Conservation (phyloP, 2,329 filamentous ascomycete genomes). For the Pestalotiopsis fici region DNA sequence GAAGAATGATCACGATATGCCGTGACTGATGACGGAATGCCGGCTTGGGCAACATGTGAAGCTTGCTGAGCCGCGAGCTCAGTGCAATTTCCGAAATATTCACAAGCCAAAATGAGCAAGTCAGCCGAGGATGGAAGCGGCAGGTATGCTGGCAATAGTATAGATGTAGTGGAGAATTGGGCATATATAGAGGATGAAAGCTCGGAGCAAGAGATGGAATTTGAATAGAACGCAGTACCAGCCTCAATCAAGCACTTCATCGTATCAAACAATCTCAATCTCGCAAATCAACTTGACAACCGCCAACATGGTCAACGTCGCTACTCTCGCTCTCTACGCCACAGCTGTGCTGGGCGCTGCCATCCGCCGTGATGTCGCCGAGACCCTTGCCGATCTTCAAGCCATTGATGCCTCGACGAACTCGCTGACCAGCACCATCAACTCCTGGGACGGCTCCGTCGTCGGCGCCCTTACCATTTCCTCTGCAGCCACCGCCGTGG, state of each 20-base stretch:
- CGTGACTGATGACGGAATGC: constrained; percentile 1
- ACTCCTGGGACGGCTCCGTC: constrained; percentile 2
- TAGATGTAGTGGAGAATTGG: not conserved
- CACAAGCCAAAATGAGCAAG: not conserved
- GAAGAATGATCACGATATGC: not conserved
- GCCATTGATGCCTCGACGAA: not conserved
- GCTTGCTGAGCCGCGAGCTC: not conserved
- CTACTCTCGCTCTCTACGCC: not conserved
- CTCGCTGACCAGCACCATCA: constrained; percentile 1
- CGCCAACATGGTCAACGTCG: constrained; percentile 7
- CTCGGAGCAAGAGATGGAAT: not conserved
- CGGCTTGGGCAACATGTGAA: not conserved
- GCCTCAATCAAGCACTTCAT: not conserved
- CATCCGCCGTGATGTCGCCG: constrained; percentile 2
- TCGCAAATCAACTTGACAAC: not conserved
- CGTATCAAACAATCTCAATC: not conserved
- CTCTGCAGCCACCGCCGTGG: not conserved
- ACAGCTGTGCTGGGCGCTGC: not conserved
- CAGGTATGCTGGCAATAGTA: not conserved
- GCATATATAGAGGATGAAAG: not conserved
- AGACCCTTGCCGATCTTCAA: constrained; percentile 2
- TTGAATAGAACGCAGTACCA: not conserved
- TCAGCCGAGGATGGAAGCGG: constrained; percentile 1
- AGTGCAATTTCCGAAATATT: not conserved
- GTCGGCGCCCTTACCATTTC: constrained; percentile 1